Percentiles rank a stretch among this genome's conserved stretches.
These are phyloP conservation scores for Cutaneotrichosporon mucoides DNA, from an alignment of 1,284 basidiomycete genomes.

Conservation along the genomic window DNA sequence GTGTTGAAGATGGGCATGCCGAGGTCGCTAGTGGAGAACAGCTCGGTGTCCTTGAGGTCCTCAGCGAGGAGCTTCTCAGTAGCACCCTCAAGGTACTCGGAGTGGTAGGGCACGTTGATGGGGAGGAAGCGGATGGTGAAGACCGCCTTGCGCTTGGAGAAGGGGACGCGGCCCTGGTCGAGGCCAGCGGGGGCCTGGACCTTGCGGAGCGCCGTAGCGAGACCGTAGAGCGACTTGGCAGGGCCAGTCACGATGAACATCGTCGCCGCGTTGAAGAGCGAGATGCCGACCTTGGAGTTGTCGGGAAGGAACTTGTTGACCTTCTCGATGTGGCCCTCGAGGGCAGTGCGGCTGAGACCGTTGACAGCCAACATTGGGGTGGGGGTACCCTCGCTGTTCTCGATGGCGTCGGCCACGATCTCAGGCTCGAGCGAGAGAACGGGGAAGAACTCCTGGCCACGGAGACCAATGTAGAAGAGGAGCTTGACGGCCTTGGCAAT, in stretches of 20 bases:
- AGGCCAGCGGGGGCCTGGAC: conserved; percentile 78
- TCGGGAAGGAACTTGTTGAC: conserved; percentile 81
- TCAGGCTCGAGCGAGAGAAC: conserved; percentile 81
- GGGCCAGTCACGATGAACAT: conserved; percentile 93
- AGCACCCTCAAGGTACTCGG: conserved; percentile 71
- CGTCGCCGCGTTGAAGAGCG: conserved; percentile 85
- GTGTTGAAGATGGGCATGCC: conserved; percentile 86
- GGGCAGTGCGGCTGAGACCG: conserved; percentile 71
- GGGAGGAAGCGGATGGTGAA: conserved; percentile 92
- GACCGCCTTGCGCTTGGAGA: conserved; percentile 89
- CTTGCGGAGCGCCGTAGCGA: conserved; percentile 85
- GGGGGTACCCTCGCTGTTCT: conserved; percentile 88
- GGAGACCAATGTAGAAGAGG: conserved; percentile 89
- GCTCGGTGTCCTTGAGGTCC: conserved; percentile 73
- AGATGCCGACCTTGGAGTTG: conserved; percentile 76
- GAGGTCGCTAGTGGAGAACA: conserved; percentile 74
- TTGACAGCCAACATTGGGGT: conserved; percentile 90
- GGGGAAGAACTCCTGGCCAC: conserved; percentile 94
- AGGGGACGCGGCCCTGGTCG: conserved; percentile 91
- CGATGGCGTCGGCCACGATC: conserved; percentile 80
- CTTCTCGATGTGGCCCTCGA: conserved; percentile 77
- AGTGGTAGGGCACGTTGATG: conserved; percentile 94
- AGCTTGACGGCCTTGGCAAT: conserved; percentile 79
- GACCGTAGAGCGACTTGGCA: conserved; percentile 84
- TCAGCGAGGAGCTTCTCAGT: conserved; percentile 67